Conservation (phyloP, 768 basidiomycete genomes). For the Leccinellum luteum region DNA sequence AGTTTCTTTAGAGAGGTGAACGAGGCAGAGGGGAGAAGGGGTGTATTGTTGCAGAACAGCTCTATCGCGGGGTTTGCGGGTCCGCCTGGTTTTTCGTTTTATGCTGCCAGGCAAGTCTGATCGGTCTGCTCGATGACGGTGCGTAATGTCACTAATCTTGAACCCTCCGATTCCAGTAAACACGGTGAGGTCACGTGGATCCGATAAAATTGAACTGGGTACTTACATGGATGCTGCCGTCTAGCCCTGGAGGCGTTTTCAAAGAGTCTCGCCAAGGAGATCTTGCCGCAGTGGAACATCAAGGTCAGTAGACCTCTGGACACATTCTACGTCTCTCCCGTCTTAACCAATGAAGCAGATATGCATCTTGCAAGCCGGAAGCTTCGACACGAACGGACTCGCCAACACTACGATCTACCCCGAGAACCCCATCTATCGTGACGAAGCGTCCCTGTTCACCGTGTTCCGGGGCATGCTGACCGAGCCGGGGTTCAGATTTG, state of each 20-base stretch:
- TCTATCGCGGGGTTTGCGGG: slow-evolving; percentile 30
- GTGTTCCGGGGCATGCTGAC: not conserved
- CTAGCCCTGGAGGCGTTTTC: slow-evolving; percentile 36
- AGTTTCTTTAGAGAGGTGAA: slow-evolving; percentile 36
- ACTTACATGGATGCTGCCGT: not conserved
- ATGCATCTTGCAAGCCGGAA: slow-evolving; percentile 18
- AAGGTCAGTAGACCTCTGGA: not conserved
- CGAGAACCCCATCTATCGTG: slow-evolving; percentile 7
- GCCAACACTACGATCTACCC: not conserved
- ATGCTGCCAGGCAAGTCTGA: slow-evolving; percentile 16
- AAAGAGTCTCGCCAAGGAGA: slow-evolving; percentile 33
- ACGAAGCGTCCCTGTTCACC: not conserved
- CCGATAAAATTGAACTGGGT: not conserved
- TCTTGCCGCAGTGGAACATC: slow-evolving; percentile 44
- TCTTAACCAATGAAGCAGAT: slow-evolving; percentile 7
- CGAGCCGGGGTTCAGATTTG: not conserved
- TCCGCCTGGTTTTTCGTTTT: slow-evolving; percentile 12
- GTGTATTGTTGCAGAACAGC: slow-evolving; percentile 29
- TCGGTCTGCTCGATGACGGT: slow-evolving; percentile 6
- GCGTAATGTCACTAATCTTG: not conserved
- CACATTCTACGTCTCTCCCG: not conserved
- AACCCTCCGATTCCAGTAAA: slow-evolving; percentile 9
- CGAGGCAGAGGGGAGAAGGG: slow-evolving; percentile 30
- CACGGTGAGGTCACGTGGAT: slow-evolving; percentile 11
- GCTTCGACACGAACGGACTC: slow-evolving; percentile 1